phyloP scores from a whole-genome alignment of 306 rosid genomes.

The Acacia crassicarpa region DNA sequence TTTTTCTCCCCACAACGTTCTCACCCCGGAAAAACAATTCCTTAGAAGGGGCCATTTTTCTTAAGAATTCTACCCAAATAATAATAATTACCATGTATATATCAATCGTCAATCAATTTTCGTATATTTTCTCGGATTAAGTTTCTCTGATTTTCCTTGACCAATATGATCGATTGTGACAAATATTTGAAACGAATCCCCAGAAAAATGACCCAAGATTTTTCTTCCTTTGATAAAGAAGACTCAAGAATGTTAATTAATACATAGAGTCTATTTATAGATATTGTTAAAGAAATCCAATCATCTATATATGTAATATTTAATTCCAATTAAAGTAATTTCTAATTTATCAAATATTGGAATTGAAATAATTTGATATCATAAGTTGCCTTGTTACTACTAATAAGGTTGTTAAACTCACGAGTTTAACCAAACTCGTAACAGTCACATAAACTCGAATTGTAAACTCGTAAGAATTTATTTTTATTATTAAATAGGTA shows the following conservation, averaged over 20 bases:
- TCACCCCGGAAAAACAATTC: conserved; percentile 22
- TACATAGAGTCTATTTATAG: not conserved
- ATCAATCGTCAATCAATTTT: not conserved
- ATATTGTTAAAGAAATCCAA: not conserved
- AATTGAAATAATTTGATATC: not conserved
- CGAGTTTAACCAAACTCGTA: too few relatives aligned
- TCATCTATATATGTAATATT: not conserved
- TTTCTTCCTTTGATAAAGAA: not conserved
- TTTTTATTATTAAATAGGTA: too few relatives aligned
- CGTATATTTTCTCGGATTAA: conserved; percentile 18
- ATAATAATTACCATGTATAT: not conserved
- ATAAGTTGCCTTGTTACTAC: not conserved
- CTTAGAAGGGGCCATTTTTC: conserved; percentile 7
- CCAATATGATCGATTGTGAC: not conserved
- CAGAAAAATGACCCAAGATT: not conserved
- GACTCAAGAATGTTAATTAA: not conserved
- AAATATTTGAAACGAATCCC: not conserved
- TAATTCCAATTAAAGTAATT: not conserved
- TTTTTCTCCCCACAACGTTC: conserved; percentile 9
- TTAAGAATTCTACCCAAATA: not conserved
- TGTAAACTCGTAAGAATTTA: too few relatives aligned
- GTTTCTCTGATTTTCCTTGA: not conserved
- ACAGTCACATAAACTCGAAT: too few relatives aligned
- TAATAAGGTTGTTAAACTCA: too few relatives aligned
- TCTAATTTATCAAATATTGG: not conserved